phyloP scores from a whole-genome alignment of 1,139 yeast species.

The Arxiozyma telluris region DNA sequence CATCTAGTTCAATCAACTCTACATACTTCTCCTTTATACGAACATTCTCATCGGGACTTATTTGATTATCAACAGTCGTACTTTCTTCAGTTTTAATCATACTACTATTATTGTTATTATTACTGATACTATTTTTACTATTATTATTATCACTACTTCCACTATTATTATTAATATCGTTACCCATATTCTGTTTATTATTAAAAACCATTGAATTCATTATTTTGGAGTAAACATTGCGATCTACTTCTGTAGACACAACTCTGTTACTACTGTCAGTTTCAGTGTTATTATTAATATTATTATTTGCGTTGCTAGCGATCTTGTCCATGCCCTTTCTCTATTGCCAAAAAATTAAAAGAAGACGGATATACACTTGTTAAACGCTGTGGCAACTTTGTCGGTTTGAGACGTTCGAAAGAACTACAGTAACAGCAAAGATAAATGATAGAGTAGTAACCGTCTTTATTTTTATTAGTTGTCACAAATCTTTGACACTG shows the following conservation, averaged over 20 bases:
- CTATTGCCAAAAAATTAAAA: not conserved
- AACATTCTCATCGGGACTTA: not conserved
- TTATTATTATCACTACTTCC: too few species aligned
- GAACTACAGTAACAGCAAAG: too few species aligned
- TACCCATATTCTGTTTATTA: too few species aligned
- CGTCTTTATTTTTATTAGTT: too few species aligned
- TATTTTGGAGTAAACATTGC: not conserved
- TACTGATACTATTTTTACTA: not conserved
- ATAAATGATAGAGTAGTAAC: too few species aligned
- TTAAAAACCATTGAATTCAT: not conserved
- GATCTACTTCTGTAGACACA: not conserved
- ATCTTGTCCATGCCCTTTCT: not conserved
- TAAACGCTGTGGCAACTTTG: not conserved
- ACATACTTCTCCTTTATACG: constrained; percentile 19
- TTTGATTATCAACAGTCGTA: not conserved
- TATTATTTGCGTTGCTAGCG: too few species aligned
- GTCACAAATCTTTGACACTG: not conserved
- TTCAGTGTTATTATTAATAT: not conserved
- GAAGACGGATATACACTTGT: not conserved
- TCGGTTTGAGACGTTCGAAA: not conserved
- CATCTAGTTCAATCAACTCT: constrained; percentile 32
- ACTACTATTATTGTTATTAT: not conserved
- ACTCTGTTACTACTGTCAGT: not conserved
- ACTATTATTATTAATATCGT: not conserved
- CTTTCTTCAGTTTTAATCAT: not conserved